Conservation (phyloP, 805 yeast species). For the Monosporozyma aerobia region DNA sequence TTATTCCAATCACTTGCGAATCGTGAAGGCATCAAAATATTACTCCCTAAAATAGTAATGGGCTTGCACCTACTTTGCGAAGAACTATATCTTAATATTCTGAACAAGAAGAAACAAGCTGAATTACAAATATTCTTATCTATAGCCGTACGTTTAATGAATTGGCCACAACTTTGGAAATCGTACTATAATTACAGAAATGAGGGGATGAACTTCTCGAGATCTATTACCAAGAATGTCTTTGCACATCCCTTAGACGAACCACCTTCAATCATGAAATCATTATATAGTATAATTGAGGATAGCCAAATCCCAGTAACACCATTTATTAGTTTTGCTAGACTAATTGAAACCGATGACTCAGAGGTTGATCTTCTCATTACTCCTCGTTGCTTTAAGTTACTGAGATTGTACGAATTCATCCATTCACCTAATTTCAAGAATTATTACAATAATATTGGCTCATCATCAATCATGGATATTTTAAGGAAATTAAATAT, state of each 20-base stretch:
- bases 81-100: slow-evolving; percentile 53
- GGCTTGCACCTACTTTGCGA: slow-evolving; percentile 73
- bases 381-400: slow-evolving; percentile 57
- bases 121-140: slow-evolving; percentile 47
- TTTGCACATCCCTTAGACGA: slow-evolving; percentile 28
- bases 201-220: not conserved
- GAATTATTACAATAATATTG: slow-evolving; percentile 29
- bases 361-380: slow-evolving; percentile 44
- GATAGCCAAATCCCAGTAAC: slow-evolving; percentile 22
- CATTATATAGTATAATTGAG: slow-evolving; percentile 30
- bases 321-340: slow-evolving; percentile 57
- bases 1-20: slow-evolving; percentile 12
- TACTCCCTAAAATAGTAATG: slow-evolving; percentile 49
- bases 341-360: slow-evolving; percentile 47
- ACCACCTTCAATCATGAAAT: slow-evolving; percentile 35
- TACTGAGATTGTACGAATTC: slow-evolving; percentile 53
- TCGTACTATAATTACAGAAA: slow-evolving; percentile 36
- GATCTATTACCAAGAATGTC: not conserved
- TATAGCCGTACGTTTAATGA: slow-evolving; percentile 56
- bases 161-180: slow-evolving; percentile 65
- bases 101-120: slow-evolving; percentile 30
- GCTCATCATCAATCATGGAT: slow-evolving; percentile 35
- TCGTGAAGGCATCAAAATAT: slow-evolving; percentile 1
- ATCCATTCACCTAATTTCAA: slow-evolving; percentile 46
- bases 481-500: slow-evolving; percentile 53